phyloP scores from a whole-genome alignment of 208 protist species.

The Wallacemonas collosoma region DNA sequence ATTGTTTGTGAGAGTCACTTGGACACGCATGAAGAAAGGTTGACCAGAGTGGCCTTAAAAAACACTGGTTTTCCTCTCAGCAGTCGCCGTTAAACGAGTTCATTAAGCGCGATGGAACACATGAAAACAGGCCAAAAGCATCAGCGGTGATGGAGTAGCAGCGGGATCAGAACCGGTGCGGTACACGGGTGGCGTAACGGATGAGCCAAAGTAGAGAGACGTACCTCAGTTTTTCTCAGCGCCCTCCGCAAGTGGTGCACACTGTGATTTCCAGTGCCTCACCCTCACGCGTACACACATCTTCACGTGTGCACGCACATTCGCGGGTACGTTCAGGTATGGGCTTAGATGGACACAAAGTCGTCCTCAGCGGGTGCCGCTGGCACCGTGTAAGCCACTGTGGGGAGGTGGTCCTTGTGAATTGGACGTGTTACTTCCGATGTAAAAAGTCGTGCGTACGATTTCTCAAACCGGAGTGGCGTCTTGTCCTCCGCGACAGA shows the following conservation, averaged over 20 bases:
- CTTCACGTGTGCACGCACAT: too few species aligned
- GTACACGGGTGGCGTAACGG: neutral
- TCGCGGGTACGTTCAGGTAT: neutral
- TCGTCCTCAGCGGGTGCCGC: constrained; percentile 27
- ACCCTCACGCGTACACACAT: too few species aligned
- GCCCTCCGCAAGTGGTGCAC: too few species aligned
- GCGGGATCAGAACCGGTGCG: neutral
- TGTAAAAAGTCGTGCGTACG: constrained; percentile 84
- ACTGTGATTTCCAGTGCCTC: too few species aligned
- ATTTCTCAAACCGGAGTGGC: constrained; percentile 85
- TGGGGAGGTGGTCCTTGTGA: constrained; percentile 55
- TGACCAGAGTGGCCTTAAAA: too few species aligned
- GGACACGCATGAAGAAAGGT: too few species aligned
- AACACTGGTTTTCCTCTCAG: too few species aligned
- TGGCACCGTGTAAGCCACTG: constrained; percentile 71
- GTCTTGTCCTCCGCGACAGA: constrained; percentile 84
- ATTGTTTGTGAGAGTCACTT: too few species aligned
- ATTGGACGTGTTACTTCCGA: constrained; percentile 77
- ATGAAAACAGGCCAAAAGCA: neutral
- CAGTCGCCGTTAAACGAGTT: constrained; percentile 3
- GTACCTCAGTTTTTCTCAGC: too few species aligned
- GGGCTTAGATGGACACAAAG: constrained; percentile 47
- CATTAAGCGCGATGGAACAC: neutral
- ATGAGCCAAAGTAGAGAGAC: too few species aligned
- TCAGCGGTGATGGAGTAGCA: neutral